A percentile compares a stretch with the other conserved stretches of the same genome.
These are phyloP conservation scores for Vicia villosa DNA, from an alignment of 306 rosid species.

Conservation along the genomic window DNA sequence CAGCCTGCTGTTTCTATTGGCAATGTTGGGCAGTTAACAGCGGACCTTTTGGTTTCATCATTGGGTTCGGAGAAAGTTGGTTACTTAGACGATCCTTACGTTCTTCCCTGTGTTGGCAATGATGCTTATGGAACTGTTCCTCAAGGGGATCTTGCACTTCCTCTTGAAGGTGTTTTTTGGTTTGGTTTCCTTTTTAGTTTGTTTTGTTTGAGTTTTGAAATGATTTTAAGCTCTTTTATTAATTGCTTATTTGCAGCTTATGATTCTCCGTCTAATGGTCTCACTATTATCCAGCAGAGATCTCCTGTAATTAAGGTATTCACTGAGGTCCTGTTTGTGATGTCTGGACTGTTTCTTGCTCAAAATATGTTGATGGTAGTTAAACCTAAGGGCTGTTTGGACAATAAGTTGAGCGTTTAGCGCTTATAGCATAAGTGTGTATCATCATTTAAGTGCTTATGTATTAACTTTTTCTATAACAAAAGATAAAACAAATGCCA, in stretches of 20 bases:
- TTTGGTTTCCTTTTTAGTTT: neutral
- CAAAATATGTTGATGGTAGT: neutral
- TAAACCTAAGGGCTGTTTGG: too few species aligned
- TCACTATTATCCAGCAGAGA: slow-evolving; percentile 80
- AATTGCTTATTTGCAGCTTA: slow-evolving; percentile 53
- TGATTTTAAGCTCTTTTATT: neutral
- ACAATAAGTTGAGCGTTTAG: too few species aligned
- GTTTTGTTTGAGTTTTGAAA: neutral
- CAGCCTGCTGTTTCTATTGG: slow-evolving; percentile 92
- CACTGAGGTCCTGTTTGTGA: neutral
- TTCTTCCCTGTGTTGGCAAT: slow-evolving; percentile 92
- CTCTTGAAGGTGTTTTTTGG: slow-evolving; percentile 76
- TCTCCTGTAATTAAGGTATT: slow-evolving; percentile 76
- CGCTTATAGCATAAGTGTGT: too few species aligned
- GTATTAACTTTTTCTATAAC: neutral
- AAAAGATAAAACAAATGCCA: neutral
- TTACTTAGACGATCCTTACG: slow-evolving; percentile 71
- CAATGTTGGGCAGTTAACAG: slow-evolving; percentile 85
- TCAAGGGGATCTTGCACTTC: slow-evolving; percentile 79
- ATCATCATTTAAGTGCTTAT: neutral
- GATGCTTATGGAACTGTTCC: slow-evolving; percentile 87
- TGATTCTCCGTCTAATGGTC: slow-evolving; percentile 63
- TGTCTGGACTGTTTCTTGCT: neutral
- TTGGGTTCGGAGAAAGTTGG: slow-evolving; percentile 74
- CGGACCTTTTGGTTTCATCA: slow-evolving; percentile 77